These are phyloP conservation scores for Penicillium manginii DNA, from an alignment of 495 filamentous ascomycete species.

Conservation along the genomic window DNA sequence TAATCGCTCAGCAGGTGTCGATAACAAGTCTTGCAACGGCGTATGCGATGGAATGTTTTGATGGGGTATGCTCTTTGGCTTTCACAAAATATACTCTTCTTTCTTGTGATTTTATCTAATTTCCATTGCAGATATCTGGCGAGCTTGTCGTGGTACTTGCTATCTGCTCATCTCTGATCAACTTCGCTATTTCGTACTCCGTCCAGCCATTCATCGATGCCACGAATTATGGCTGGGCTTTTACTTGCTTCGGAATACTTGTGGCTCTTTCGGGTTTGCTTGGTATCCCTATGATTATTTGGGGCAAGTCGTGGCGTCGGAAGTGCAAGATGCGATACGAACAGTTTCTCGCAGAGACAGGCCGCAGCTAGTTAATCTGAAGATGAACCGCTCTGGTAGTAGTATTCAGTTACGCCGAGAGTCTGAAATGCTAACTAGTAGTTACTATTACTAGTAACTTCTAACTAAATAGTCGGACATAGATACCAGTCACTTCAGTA, in stretches of 20 bases:
- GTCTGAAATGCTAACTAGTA: no score
- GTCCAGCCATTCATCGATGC: constrained; percentile 38
- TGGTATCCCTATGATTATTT: constrained; percentile 31
- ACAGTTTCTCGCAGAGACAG: constrained; percentile 29
- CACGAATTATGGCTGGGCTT: constrained; percentile 35
- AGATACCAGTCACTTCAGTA: no score
- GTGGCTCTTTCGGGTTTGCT: constrained; percentile 26
- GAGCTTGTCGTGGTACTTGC: constrained; percentile 41
- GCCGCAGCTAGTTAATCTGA: not conserved
- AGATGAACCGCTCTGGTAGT: no score
- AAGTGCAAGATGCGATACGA: constrained; percentile 31
- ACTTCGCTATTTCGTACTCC: constrained; percentile 38
- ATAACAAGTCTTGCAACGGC: constrained; percentile 42
- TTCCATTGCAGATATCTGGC: constrained; percentile 28
- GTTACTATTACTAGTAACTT: no score
- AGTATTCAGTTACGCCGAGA: no score
- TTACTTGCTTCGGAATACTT: constrained; percentile 33
- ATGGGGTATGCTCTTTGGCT: constrained; percentile 23
- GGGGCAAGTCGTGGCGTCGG: constrained; percentile 36
- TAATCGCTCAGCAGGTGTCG: constrained; percentile 44
- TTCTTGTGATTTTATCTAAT: not conserved
- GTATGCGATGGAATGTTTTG: constrained; percentile 45
- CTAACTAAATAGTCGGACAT: no score
- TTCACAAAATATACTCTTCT: not conserved
- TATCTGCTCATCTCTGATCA: constrained; percentile 36